phyloP scores from a whole-genome alignment of 192 early-diverging fungal genomes.

The Backusella sp. region DNA sequence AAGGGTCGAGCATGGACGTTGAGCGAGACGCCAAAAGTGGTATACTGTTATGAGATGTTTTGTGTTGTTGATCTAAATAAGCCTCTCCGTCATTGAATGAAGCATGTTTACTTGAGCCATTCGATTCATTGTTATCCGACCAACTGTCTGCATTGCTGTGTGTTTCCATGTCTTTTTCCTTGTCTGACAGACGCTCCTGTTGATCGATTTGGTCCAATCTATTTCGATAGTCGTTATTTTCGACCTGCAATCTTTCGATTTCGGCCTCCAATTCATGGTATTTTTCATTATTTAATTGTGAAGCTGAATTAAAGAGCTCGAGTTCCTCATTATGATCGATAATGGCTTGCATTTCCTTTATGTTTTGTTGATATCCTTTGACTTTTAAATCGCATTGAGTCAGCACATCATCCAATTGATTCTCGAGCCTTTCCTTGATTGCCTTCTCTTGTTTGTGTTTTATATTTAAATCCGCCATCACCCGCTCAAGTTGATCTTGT shows the following conservation, averaged over 20 bases:
- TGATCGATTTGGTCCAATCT: background rate
- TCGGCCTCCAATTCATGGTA: background rate
- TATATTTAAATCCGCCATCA: background rate
- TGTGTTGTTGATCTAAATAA: background rate
- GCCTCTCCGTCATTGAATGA: background rate
- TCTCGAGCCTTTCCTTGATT: background rate
- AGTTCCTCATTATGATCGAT: background rate
- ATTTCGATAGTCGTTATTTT: background rate
- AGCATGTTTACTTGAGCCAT: background rate
- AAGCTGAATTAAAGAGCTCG: background rate
- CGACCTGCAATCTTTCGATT: background rate
- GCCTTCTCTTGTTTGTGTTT: background rate
- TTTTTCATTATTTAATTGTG: background rate
- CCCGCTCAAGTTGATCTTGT: background rate
- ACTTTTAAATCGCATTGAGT: background rate
- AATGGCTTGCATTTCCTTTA: background rate
- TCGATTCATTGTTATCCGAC: background rate
- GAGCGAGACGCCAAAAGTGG: background rate
- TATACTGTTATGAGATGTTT: background rate
- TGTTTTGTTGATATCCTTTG: background rate
- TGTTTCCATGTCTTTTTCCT: background rate
- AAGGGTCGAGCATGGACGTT: background rate
- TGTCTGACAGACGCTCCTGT: background rate
- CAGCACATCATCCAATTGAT: background rate
- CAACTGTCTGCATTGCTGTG: background rate